Conservation (phyloP, 345 rosid genomes). For the Dovyalis caffra region DNA sequence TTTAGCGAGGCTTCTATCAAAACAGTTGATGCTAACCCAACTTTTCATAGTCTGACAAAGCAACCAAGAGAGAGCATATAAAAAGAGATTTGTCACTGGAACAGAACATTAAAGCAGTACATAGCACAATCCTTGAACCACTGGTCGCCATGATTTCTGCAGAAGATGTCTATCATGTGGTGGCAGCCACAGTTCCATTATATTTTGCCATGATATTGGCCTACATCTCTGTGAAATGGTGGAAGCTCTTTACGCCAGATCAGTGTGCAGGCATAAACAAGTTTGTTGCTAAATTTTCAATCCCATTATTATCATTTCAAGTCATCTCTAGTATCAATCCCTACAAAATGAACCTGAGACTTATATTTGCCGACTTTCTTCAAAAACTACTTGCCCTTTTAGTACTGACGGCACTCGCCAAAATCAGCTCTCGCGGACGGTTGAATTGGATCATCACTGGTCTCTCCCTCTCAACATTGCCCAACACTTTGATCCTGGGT, state of each 20-base stretch:
- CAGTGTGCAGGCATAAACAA: constrained; percentile 91
- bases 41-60: constrained; percentile 33
- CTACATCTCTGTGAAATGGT: constrained; percentile 63
- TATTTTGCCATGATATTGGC: constrained; percentile 74
- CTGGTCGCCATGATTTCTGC: constrained; percentile 50
- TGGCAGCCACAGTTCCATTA: constrained; percentile 77
- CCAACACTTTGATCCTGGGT: constrained; percentile 85
- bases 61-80: constrained; percentile 20
- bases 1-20: constrained; percentile 27
- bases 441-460: constrained; percentile 68
- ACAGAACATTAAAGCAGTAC: background rate
- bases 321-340: constrained; percentile 70
- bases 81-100: constrained; percentile 9
- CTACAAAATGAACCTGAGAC: constrained; percentile 65
- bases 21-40: constrained; percentile 17
- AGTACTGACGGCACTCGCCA: constrained; percentile 36
- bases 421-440: constrained; percentile 48
- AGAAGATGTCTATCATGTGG: constrained; percentile 67
- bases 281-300: constrained; percentile 80
- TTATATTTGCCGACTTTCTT: constrained; percentile 56
- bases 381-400: constrained; percentile 61
- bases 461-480: constrained; percentile 65
- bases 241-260: constrained; percentile 67
- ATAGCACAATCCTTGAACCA: constrained; percentile 11
- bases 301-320: constrained; percentile 78